Conservation (phyloP, 805 yeast species). For the Saccharomyces kudriavzevii region DNA sequence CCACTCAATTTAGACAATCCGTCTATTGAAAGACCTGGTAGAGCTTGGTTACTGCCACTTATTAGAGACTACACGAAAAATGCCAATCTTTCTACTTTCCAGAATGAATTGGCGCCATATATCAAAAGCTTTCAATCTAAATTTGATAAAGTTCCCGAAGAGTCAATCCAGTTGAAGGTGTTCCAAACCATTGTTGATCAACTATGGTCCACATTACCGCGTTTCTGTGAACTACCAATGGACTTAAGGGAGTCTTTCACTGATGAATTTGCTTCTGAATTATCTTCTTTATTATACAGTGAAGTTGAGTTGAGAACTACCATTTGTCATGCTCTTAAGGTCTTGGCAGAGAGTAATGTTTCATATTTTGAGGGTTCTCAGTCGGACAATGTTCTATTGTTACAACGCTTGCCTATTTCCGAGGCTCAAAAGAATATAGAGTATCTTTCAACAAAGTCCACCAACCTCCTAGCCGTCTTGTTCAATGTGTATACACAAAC, state of each 20-base stretch:
- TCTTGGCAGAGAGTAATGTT: conserved; percentile 65
- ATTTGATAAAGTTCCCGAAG: conserved; percentile 37
- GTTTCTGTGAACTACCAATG: conserved; percentile 76
- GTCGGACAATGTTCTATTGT: conserved; percentile 47
- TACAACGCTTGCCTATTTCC: conserved; percentile 50
- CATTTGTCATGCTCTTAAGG: conserved; percentile 75
- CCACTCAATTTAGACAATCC: conserved; percentile 72
- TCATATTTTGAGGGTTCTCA: conserved; percentile 50
- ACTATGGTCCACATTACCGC: conserved; percentile 85
- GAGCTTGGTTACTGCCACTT: conserved; percentile 92
- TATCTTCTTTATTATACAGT: conserved; percentile 69
- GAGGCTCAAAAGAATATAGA: conserved; percentile 51
- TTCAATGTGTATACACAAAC: conserved; percentile 93
- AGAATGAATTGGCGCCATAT: conserved; percentile 57
- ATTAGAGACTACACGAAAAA: conserved; percentile 77
- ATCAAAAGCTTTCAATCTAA: conserved; percentile 46
- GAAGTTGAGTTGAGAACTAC: conserved; percentile 66
- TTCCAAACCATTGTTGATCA: conserved; percentile 83
- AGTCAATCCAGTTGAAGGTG: conserved; percentile 65
- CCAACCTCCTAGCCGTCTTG: conserved; percentile 75
- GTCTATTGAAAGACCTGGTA: conserved; percentile 51
- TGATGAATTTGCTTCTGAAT: conserved; percentile 66
- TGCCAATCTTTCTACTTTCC: conserved; percentile 60
- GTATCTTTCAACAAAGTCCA: conserved; percentile 55
- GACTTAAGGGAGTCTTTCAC: conserved; percentile 61